phyloP scores from a whole-genome alignment of 345 rosid species.

The Balakata baccata region DNA sequence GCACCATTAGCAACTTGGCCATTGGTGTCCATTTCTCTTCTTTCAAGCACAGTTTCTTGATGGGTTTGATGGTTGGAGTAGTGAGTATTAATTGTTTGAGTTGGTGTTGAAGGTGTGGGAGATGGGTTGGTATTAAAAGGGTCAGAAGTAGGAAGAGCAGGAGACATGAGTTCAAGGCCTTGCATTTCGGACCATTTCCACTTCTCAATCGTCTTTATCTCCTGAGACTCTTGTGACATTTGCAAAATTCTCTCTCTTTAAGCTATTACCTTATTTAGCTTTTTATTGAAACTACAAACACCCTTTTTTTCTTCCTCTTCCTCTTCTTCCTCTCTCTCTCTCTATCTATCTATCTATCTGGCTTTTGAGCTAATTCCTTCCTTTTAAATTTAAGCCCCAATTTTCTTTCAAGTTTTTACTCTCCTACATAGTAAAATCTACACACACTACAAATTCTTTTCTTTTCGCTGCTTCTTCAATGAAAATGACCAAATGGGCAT shows the following conservation, averaged over 20 bases:
- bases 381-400: background rate
- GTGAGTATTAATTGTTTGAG: constrained; percentile 13
- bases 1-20: constrained; percentile 14
- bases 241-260: constrained; percentile 31
- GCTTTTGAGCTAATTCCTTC: too few species aligned
- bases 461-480: background rate
- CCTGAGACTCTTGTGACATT: constrained; percentile 79
- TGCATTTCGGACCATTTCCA: constrained; percentile 99
- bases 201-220: constrained; percentile 68
- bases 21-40: constrained; percentile 45
- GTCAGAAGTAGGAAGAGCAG: constrained; percentile 6
- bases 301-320: background rate
- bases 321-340: background rate
- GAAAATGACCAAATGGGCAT: constrained; percentile 3
- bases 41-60: constrained; percentile 15
- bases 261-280: constrained; percentile 5
- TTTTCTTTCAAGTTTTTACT: background rate
- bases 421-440: too few species aligned
- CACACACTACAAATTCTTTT: background rate
- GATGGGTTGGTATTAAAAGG: constrained; percentile 30
- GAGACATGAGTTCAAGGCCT: constrained; percentile 84
- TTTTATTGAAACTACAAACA: constrained; percentile 37
- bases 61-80: constrained; percentile 11
- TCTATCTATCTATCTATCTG: too few species aligned
- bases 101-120: constrained; percentile 10